Evolutionary conservation across 2,329 filamentous ascomycete genomes (phyloP).

Genomic region (Beauveria scarabaeidicola): DNA sequence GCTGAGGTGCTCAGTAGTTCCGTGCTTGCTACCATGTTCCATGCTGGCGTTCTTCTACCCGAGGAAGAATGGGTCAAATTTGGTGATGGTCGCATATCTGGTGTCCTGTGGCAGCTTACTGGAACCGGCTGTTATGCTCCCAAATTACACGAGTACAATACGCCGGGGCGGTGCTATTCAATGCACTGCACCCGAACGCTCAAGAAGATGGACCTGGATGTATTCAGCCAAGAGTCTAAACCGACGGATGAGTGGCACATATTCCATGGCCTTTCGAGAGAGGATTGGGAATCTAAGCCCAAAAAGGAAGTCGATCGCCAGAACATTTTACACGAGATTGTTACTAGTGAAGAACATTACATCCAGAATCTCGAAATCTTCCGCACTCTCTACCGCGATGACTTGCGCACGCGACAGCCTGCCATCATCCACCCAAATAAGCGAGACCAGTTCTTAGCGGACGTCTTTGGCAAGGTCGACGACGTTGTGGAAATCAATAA

Average conservation of each 20-base stretch:
- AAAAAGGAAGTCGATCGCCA: constrained; percentile 90
- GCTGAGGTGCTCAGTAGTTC: constrained; percentile 76
- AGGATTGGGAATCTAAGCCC: constrained; percentile 59
- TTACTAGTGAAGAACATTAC: constrained; percentile 84
- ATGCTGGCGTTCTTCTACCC: constrained; percentile 65
- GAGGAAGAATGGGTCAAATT: constrained; percentile 99
- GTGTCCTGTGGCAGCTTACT: constrained; percentile 88
- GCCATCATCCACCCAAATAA: constrained; percentile 73
- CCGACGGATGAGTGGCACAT: constrained; percentile 74
- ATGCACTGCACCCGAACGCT: constrained; percentile 88
- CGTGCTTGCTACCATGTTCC: constrained; percentile 73
- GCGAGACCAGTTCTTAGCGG: constrained; percentile 68
- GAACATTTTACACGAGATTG: constrained; percentile 90
- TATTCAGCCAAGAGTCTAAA: constrained; percentile 60
- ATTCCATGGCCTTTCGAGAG: constrained; percentile 76
- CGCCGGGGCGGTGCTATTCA: constrained; percentile 77
- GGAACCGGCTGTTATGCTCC: constrained; percentile 86
- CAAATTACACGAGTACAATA: constrained; percentile 64
- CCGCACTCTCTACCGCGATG: constrained; percentile 75
- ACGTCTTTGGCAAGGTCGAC: constrained; percentile 88
- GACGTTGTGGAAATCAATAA: constrained; percentile 85
- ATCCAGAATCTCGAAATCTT: constrained; percentile 86
- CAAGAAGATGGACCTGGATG: constrained; percentile 84
- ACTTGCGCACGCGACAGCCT: constrained; percentile 62
- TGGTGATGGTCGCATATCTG: constrained; percentile 68